These are phyloP conservation scores for Geotrichum europaeum DNA, from an alignment of 1,139 yeast genomes.

Conservation along the genomic window DNA sequence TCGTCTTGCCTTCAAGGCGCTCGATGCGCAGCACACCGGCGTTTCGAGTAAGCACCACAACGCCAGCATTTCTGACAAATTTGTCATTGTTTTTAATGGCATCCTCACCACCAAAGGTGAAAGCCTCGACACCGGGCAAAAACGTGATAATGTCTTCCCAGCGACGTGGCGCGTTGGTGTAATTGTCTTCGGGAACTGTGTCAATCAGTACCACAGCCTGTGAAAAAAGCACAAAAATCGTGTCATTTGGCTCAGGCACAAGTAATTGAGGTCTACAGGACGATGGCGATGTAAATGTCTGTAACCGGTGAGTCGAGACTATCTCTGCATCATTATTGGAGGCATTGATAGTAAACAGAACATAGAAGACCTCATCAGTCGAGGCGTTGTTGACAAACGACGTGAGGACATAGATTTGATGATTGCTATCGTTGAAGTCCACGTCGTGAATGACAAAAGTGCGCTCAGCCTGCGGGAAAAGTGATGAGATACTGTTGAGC, in stretches of 20 bases:
- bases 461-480: constrained; percentile 41
- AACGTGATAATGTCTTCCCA: constrained; percentile 77
- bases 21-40: constrained; percentile 64
- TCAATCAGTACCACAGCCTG: constrained; percentile 64
- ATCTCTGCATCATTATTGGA: constrained; percentile 50
- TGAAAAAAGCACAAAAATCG: constrained; percentile 59
- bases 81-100: constrained; percentile 21
- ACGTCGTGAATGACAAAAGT: constrained; percentile 49
- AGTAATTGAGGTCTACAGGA: constrained; percentile 45
- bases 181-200: constrained; percentile 43
- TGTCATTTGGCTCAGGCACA: constrained; percentile 55
- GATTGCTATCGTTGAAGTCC: constrained; percentile 32
- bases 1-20: constrained; percentile 35
- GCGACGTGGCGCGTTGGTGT: constrained; percentile 36
- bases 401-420: constrained; percentile 48
- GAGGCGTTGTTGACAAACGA: constrained; percentile 33
- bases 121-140: constrained; percentile 46
- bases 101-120: constrained; percentile 58
- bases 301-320: constrained; percentile 55
- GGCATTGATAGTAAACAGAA: constrained; percentile 51
- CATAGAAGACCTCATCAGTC: constrained; percentile 19
- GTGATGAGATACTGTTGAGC: constrained; percentile 37
- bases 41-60: constrained; percentile 51
- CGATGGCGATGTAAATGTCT: constrained; percentile 37
- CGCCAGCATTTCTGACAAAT: constrained; percentile 36